Percentiles rank a stretch among this genome's conserved stretches.
These are phyloP conservation scores for Apiotrichum sp. DNA, from an alignment of 1,284 basidiomycete genomes.

Conservation along the genomic window DNA sequence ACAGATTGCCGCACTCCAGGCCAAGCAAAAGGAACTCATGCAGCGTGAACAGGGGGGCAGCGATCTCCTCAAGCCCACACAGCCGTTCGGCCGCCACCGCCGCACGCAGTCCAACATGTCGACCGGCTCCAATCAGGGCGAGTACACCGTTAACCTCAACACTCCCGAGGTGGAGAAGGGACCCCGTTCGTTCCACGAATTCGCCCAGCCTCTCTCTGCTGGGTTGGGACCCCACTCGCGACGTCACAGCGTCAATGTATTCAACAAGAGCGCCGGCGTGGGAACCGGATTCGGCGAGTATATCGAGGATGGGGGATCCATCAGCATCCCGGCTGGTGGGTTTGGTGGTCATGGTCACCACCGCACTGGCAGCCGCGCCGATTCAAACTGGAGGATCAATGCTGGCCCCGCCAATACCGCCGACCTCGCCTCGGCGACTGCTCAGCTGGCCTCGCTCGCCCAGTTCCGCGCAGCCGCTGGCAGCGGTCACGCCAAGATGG, in stretches of 20 bases:
- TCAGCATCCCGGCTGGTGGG: slow-evolving; percentile 34
- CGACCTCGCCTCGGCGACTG: slow-evolving; percentile 81
- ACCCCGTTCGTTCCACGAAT: slow-evolving; percentile 22
- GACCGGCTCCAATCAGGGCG: slow-evolving; percentile 27
- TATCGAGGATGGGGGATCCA: slow-evolving; percentile 34
- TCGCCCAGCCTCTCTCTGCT: slow-evolving; percentile 19
- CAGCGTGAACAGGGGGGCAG: slow-evolving; percentile 58
- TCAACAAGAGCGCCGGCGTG: slow-evolving; percentile 34
- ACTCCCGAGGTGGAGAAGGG: slow-evolving; percentile 33
- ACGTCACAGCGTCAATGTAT: slow-evolving; percentile 87
- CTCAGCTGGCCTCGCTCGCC: slow-evolving; percentile 90
- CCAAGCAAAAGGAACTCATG: slow-evolving; percentile 79
- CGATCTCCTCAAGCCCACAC: slow-evolving; percentile 59
- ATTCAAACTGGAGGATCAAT: slow-evolving; percentile 73
- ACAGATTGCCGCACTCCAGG: slow-evolving; percentile 84
- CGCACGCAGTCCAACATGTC: slow-evolving; percentile 71
- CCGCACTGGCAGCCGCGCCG: slow-evolving; percentile 52
- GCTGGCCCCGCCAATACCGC: slow-evolving; percentile 54
- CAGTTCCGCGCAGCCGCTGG: slow-evolving; percentile 95
- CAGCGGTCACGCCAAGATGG: slow-evolving; percentile 91
- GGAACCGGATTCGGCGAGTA: slow-evolving; percentile 34
- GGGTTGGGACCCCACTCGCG: slow-evolving; percentile 69
- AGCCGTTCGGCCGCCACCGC: slow-evolving; percentile 57
- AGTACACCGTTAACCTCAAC: not conserved
- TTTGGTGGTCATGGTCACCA: slow-evolving; percentile 53